These are phyloP conservation scores for Syzygium syzygioides DNA, from an alignment of 441 rosid species.

Conservation along the genomic window DNA sequence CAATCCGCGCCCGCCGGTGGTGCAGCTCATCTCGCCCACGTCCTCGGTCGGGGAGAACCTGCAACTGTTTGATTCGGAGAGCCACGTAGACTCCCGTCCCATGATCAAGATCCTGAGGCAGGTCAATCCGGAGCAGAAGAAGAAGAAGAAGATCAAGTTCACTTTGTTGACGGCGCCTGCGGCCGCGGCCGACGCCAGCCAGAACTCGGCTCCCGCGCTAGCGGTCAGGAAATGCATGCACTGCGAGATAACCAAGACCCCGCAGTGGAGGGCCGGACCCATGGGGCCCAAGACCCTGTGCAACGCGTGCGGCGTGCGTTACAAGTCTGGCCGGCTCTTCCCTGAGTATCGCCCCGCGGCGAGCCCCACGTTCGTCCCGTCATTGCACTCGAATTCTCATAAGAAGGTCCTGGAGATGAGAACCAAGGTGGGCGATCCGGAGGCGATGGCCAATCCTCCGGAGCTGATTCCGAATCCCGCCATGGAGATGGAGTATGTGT, in stretches of 20 bases:
- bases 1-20: conserved; percentile 40
- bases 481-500: conserved; percentile 25
- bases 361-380: conserved; percentile 83
- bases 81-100: conserved; percentile 54
- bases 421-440: conserved; percentile 29
- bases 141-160: conserved; percentile 68
- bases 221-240: conserved; percentile 83
- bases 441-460: conserved; percentile 21
- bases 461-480: conserved; percentile 43
- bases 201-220: conserved; percentile 11
- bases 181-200: conserved; percentile 13
- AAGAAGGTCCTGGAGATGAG: conserved; percentile 94
- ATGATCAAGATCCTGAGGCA: conserved; percentile 61
- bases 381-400: conserved; percentile 90
- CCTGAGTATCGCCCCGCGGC: conserved; percentile 97
- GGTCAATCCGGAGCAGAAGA: conserved; percentile 43
- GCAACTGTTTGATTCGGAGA: conserved; percentile 37
- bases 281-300: conserved; percentile 96
- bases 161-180: conserved; percentile 11
- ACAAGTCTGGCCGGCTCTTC: conserved; percentile 89
- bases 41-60: conserved; percentile 27
- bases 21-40: conserved; percentile 39
- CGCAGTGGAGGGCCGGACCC: conserved; percentile 98
- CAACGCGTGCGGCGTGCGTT: conserved; percentile 97
- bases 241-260: conserved; percentile 91